phyloP scores from a whole-genome alignment of 2,329 filamentous ascomycete genomes.

The Paracoccidioides lutzii region DNA sequence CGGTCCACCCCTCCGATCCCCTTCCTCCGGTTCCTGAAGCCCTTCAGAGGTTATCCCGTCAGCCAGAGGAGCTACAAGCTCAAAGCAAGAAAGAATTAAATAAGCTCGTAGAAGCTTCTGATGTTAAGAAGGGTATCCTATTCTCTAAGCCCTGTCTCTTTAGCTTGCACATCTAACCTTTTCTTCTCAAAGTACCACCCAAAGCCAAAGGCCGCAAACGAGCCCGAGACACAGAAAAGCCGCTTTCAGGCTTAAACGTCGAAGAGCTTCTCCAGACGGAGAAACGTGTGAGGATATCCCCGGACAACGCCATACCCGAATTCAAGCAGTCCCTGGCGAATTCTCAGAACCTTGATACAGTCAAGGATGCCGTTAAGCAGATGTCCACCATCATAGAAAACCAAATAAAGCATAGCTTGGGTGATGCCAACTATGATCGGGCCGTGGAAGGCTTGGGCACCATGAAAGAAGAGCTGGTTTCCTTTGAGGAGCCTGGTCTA shows the following conservation, averaged over 20 bases:
- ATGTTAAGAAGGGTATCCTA: conserved; percentile 64
- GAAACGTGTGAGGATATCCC: conserved; percentile 41
- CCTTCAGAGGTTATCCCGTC: conserved; percentile 59
- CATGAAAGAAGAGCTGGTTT: conserved; percentile 63
- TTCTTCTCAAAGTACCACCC: conserved; percentile 49
- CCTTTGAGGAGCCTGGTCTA: conserved; percentile 58
- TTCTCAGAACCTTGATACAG: conserved; percentile 46
- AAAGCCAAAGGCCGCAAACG: conserved; percentile 62
- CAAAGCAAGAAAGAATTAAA: conserved; percentile 47
- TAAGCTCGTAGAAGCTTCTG: conserved; percentile 53
- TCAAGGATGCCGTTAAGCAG: conserved; percentile 58
- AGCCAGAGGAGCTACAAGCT: conserved; percentile 53
- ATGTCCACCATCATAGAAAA: conserved; percentile 58
- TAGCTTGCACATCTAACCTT: neutral
- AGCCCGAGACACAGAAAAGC: conserved; percentile 58
- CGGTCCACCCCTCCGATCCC: conserved; percentile 55
- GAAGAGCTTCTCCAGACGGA: conserved; percentile 60
- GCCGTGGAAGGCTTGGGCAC: conserved; percentile 64
- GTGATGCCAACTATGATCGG: conserved; percentile 59
- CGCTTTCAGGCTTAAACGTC: conserved; percentile 79
- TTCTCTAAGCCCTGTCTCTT: neutral
- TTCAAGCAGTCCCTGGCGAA: conserved; percentile 67
- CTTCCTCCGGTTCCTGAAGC: conserved; percentile 50
- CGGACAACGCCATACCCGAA: conserved; percentile 71
- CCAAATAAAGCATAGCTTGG: conserved; percentile 60